Evolutionary conservation across 2,329 filamentous ascomycete genomes (phyloP), one percentile per base, ranked within the genome.

Genomic region (Cryphonectria radicalis): DNA sequence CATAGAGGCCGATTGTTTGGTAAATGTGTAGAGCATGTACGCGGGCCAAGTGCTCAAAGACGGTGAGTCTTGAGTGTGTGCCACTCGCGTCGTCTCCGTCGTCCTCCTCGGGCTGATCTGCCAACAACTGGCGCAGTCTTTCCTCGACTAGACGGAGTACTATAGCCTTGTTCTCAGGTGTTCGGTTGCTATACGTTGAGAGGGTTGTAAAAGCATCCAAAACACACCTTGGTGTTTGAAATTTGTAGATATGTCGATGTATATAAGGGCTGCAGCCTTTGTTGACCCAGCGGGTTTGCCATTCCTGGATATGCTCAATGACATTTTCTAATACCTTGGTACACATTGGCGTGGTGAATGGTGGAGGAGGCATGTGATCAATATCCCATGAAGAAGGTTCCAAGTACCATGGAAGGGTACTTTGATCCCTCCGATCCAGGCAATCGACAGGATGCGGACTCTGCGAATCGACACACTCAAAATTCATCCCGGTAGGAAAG

Each of bases 21-120:
- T 87, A 88, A 0, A 86, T 77, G 3, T 87, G 71, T 1, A 88
- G 80, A 1, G 86, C 82, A 14, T 88, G 85, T 0, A 82, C 81
- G 50, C 83, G 81, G 0, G 84, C 82, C 6, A 87, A 78, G 67
- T 78, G 78, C 35, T 74, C 72, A 2, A 74, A 62, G 4, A 74
- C 72, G 60, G 72, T 73, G 17, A 75, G 69, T 8, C 19, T 46
- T 19, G 50, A 13, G 42, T 28, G 40, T 37, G 40, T 13, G 32
- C 32, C 17, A 6, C 32, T 50, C 25, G 32, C 40, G 17, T 19
- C 62, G 28, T 63, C 65, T 17, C 42, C 25, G 4, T 53, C 25
- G 4, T 32, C 43, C 19, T 35, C 11, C 7, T 35, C n/a, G 7
- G 70, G 63, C 32, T 73, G 67, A 17, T 68, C 55, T 13, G 40